Conservation (phyloP, 2,329 filamentous ascomycete species). For the Sarocladiaceae sp. region DNA sequence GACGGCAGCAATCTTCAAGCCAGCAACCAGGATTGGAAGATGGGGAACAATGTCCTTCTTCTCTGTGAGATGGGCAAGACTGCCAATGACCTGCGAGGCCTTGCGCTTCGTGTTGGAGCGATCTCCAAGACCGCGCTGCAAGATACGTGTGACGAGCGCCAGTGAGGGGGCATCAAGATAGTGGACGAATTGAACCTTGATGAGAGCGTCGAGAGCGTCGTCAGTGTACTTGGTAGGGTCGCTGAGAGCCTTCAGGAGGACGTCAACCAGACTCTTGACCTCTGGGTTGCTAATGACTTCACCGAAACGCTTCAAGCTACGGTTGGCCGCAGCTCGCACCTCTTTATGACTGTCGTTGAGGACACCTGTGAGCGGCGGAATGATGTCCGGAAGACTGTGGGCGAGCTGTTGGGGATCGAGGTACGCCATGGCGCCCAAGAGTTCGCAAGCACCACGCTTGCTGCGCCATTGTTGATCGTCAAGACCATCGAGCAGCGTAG, state of each 20-base stretch:
- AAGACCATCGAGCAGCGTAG: slow-evolving; percentile 82
- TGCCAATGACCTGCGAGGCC: slow-evolving; percentile 94
- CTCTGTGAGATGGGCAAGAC: slow-evolving; percentile 92
- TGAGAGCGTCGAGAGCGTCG: slow-evolving; percentile 84
- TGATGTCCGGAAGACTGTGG: slow-evolving; percentile 88
- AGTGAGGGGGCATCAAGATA: slow-evolving; percentile 97
- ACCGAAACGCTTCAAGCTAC: slow-evolving; percentile 93
- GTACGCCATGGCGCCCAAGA: slow-evolving; percentile 97
- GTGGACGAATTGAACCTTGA: slow-evolving; percentile 97
- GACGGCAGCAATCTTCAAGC: slow-evolving; percentile 80
- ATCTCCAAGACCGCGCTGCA: slow-evolving; percentile 86
- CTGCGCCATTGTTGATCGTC: slow-evolving; percentile 97
- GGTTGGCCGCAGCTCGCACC: slow-evolving; percentile 84
- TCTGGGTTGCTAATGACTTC: slow-evolving; percentile 98
- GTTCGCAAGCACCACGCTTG: slow-evolving; percentile 95
- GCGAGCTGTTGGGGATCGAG: slow-evolving; percentile 93
- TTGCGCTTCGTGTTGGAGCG: slow-evolving; percentile 94
- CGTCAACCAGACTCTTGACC: slow-evolving; percentile 84
- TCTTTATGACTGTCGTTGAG: slow-evolving; percentile 98
- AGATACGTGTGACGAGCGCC: slow-evolving; percentile 87
- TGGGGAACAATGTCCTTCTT: slow-evolving; percentile 89
- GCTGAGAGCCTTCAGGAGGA: slow-evolving; percentile 91
- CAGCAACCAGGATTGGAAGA: slow-evolving; percentile 85
- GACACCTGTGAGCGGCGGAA: slow-evolving; percentile 87
- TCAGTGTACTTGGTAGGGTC: slow-evolving; percentile 97